Evolutionary conservation across 805 yeast species (phyloP).

Genomic region (Saccharomycopsis sp.): DNA sequence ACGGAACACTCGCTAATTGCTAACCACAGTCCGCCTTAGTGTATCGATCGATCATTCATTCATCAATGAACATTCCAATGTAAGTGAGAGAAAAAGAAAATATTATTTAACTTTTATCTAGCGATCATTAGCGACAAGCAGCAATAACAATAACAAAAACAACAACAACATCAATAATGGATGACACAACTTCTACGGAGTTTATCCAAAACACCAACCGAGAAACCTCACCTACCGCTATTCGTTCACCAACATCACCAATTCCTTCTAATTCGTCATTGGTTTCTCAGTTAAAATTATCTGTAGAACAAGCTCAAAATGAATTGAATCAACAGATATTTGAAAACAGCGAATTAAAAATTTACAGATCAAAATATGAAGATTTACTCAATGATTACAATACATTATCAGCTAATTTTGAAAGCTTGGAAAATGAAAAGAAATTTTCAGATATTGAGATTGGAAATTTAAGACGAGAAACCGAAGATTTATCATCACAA

Average conservation of each 20-base stretch:
- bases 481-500: slow-evolving; percentile 72
- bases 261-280: slow-evolving; percentile 1
- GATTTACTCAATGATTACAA: slow-evolving; percentile 16
- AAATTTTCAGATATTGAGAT: slow-evolving; percentile 34
- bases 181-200: slow-evolving; percentile 1
- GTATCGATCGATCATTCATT: no score
- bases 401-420: slow-evolving; percentile 10
- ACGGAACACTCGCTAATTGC: no score
- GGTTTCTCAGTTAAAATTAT: slow-evolving; percentile 12
- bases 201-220: slow-evolving; percentile 13
- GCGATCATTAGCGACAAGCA: neutral
- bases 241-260: neutral
- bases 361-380: slow-evolving; percentile 18
- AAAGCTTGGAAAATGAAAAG: slow-evolving; percentile 18
- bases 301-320: slow-evolving; percentile 17
- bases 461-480: slow-evolving; percentile 57
- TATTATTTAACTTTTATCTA: no score
- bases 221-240: neutral
- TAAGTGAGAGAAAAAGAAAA: no score
- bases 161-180: neutral
- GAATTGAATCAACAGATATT: slow-evolving; percentile 20
- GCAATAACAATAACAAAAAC: neutral
- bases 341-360: slow-evolving; percentile 17
- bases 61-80: no score
- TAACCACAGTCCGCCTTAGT: no score